Conservation (phyloP, 805 yeast genomes). For the Jamesozyma jinghongensis region DNA sequence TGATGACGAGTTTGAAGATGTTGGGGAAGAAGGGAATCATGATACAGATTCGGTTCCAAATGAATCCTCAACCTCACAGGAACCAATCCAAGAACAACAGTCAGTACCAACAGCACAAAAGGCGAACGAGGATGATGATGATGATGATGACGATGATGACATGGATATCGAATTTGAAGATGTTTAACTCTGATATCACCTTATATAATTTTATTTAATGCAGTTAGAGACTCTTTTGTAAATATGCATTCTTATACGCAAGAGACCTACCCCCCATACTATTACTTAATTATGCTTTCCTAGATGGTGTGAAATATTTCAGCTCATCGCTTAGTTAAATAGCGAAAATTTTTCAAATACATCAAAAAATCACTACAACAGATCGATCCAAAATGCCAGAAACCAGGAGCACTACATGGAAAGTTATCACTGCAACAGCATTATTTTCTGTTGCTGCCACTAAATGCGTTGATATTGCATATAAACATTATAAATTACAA, state of each 20-base stretch:
- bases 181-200: slow-evolving; percentile 9
- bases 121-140: slow-evolving; percentile 9
- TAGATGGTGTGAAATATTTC: no score
- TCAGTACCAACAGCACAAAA: not conserved
- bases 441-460: slow-evolving; percentile 27
- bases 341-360: not conserved
- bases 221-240: no score
- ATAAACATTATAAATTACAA: slow-evolving; percentile 14
- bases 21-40: slow-evolving; percentile 10
- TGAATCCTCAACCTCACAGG: not conserved
- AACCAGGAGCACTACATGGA: slow-evolving; percentile 15
- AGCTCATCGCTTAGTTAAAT: no score
- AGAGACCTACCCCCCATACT: no score
- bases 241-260: no score
- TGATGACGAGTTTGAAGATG: slow-evolving; percentile 15
- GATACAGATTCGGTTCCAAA: not conserved
- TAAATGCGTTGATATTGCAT: slow-evolving; percentile 24
- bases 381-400: slow-evolving; percentile 1
- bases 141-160: slow-evolving; percentile 28
- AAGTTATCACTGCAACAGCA: slow-evolving; percentile 27
- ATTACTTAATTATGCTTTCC: no score
- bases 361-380: no score
- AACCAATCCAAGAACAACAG: not conserved
- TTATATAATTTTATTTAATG: not conserved
- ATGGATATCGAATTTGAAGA: slow-evolving; percentile 32